A percentile compares a stretch with the other conserved stretches of the same genome.
Conservation (phyloP, 1,284 basidiomycete species). For the Heterobasidion annosum region DNA sequence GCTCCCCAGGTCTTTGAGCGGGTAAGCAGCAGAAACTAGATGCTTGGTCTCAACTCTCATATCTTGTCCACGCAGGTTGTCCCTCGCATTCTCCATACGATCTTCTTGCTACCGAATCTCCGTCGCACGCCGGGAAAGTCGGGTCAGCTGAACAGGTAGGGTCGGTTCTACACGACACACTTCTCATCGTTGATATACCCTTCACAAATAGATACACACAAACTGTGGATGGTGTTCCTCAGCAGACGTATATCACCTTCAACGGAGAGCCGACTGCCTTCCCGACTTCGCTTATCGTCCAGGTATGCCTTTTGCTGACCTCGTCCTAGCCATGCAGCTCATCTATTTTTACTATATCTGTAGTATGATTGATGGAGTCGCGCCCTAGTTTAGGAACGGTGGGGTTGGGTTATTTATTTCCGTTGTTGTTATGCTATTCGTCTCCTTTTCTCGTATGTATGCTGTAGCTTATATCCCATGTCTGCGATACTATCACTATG, state of each 20-base stretch:
- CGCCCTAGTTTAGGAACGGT: background rate
- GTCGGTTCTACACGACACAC: background rate
- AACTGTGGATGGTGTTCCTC: constrained; percentile 11
- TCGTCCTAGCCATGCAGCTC: background rate
- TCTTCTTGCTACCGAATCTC: constrained; percentile 40
- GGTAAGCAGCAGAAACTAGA: constrained; percentile 17
- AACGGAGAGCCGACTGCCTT: constrained; percentile 17
- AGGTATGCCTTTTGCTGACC: constrained; percentile 13
- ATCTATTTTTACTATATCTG: background rate
- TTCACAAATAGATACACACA: constrained; percentile 12
- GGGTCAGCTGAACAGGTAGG: constrained; percentile 31
- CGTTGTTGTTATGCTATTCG: background rate
- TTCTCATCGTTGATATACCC: background rate
- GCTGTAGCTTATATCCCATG: too few species aligned
- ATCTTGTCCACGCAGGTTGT: constrained; percentile 17
- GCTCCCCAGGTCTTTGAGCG: constrained; percentile 32
- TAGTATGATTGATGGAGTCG: background rate
- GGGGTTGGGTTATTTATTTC: background rate
- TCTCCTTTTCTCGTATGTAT: too few species aligned
- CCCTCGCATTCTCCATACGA: constrained; percentile 33
- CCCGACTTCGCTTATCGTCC: constrained; percentile 19
- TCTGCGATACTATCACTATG: too few species aligned
- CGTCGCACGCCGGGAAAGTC: constrained; percentile 33
- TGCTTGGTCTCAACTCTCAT: constrained; percentile 1
- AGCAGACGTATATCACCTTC: constrained; percentile 15